Conservation (phyloP, 768 basidiomycete genomes). For the Ramaria sp. region DNA sequence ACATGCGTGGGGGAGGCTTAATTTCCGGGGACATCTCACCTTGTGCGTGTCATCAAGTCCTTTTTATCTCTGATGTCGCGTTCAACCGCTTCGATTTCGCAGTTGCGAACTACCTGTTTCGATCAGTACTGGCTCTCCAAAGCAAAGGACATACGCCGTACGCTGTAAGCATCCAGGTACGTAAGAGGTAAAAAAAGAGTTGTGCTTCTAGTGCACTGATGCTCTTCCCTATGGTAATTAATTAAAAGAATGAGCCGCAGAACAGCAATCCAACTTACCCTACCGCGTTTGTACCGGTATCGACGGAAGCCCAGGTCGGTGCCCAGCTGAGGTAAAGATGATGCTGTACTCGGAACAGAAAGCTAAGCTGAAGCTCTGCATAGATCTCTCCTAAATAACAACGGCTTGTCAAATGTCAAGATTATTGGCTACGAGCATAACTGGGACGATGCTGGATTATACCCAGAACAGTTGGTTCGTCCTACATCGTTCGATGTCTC, state of each 20-base stretch:
- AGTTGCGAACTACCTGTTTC: conserved; percentile 69
- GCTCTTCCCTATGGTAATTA: not conserved
- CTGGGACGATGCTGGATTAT: conserved; percentile 54
- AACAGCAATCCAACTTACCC: conserved; percentile 60
- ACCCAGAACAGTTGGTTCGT: conserved; percentile 46
- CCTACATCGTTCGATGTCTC: not conserved
- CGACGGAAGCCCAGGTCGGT: conserved; percentile 49
- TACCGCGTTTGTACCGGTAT: conserved; percentile 42
- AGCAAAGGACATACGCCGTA: conserved; percentile 48
- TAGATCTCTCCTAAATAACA: conserved; percentile 48
- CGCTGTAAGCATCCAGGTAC: conserved; percentile 49
- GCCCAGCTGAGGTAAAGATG: conserved; percentile 27
- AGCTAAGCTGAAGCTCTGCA: not conserved
- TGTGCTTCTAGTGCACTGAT: too few relatives aligned
- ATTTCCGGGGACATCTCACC: conserved; percentile 41
- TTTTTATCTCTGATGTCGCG: not conserved
- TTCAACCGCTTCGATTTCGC: not conserved
- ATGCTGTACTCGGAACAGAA: not conserved
- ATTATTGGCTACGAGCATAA: conserved; percentile 68
- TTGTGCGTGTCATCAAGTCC: conserved; percentile 19
- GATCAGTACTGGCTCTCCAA: conserved; percentile 61
- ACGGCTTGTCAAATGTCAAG: conserved; percentile 47
- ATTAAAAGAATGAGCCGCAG: conserved; percentile 39
- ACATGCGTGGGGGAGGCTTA: conserved; percentile 59
- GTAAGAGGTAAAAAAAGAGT: not conserved